Evolutionary conservation across 2,329 filamentous ascomycete genomes (phyloP).

Genomic region (Chalaropsis ovoidea): DNA sequence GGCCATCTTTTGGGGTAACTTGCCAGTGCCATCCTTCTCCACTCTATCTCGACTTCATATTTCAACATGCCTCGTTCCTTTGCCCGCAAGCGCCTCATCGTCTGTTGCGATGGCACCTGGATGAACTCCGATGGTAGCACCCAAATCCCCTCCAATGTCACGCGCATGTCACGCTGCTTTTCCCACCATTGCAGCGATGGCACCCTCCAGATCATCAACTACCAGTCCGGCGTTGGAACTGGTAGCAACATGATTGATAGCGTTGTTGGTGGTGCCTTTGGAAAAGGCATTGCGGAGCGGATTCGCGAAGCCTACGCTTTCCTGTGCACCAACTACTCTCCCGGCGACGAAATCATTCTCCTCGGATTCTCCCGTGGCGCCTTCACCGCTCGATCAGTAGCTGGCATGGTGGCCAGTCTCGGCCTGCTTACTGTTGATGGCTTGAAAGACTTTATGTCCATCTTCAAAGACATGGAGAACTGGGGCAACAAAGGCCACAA

Average conservation of each 20-base stretch:
- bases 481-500: conserved; percentile 40
- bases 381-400: conserved; percentile 48
- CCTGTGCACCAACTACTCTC: conserved; percentile 50
- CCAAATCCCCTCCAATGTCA: conserved; percentile 50
- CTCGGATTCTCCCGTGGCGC: conserved; percentile 50
- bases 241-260: conserved; percentile 41
- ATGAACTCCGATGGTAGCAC: conserved; percentile 43
- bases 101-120: conserved; percentile 47
- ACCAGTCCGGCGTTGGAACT: conserved; percentile 52
- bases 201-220: conserved; percentile 49
- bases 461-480: conserved; percentile 49
- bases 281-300: conserved; percentile 44
- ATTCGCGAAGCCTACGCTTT: conserved; percentile 54
- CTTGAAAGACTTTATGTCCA: conserved; percentile 45
- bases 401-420: conserved; percentile 43
- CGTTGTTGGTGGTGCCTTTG: conserved; percentile 46
- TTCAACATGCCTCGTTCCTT: conserved; percentile 3
- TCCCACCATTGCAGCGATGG: conserved; percentile 43
- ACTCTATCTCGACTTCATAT: not conserved
- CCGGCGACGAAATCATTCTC: conserved; percentile 48
- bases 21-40: not conserved
- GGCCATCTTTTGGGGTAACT: not conserved
- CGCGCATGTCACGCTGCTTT: conserved; percentile 49
- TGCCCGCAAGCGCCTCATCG: conserved; percentile 38
- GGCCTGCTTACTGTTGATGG: conserved; percentile 45